Evolutionary conservation across 2,329 filamentous ascomycete genomes (phyloP).

Genomic region (Sporothrix sp.): DNA sequence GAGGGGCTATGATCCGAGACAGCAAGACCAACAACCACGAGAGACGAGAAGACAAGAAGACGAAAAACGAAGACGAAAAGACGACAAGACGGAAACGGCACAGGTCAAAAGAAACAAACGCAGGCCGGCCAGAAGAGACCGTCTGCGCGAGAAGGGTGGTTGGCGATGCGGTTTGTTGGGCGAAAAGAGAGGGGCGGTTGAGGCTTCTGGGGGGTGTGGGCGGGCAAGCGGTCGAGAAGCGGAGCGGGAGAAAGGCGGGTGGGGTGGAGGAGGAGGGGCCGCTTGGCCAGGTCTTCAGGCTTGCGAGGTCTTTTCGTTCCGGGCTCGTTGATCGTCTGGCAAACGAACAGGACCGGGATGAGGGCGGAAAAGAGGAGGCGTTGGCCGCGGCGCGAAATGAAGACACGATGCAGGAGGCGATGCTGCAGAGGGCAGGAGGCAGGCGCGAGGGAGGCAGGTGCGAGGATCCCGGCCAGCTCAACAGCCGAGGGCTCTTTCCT

Average conservation of each 20-base stretch:
- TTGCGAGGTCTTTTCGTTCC: neutral
- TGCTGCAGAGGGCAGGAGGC: neutral
- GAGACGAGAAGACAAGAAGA: neutral
- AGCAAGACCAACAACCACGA: neutral
- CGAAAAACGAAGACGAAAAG: neutral
- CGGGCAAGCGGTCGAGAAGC: neutral
- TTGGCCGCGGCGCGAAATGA: neutral
- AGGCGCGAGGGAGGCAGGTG: neutral
- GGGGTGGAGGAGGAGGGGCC: neutral
- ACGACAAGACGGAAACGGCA: neutral
- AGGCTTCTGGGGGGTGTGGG: slow-evolving; percentile 1
- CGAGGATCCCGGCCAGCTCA: neutral
- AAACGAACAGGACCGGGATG: too few relatives aligned
- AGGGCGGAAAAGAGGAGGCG: neutral
- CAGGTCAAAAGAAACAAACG: neutral
- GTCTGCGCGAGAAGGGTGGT: neutral
- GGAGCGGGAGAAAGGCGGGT: slow-evolving; percentile 8
- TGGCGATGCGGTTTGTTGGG: slow-evolving; percentile 8
- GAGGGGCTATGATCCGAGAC: neutral
- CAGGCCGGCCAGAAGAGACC: neutral
- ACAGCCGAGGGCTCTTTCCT: slow-evolving; percentile 3
- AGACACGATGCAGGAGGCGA: too few relatives aligned
- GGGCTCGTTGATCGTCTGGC: neutral
- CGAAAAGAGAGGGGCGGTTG: slow-evolving; percentile 10
- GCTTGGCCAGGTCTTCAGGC: neutral